Percentiles rank a stretch among this genome's conserved stretches.
These are phyloP conservation scores for Chiua virens DNA, from an alignment of 768 basidiomycete genomes.

Conservation along the genomic window DNA sequence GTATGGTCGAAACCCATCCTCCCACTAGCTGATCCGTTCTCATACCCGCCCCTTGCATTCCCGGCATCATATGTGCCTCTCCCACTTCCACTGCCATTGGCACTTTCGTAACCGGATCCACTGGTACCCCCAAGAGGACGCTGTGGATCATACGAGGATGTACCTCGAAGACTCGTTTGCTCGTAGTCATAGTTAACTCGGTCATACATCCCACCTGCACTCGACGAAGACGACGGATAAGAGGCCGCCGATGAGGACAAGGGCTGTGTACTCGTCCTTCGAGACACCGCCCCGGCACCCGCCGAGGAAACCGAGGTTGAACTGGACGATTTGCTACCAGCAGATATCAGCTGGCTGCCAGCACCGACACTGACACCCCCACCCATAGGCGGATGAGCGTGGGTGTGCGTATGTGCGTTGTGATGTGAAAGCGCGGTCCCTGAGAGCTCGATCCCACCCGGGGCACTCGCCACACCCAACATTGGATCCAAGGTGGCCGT, in stretches of 20 bases:
- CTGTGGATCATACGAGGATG: conserved; percentile 22
- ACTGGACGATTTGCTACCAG: conserved; percentile 12
- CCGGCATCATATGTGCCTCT: conserved; percentile 23
- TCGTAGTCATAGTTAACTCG: conserved; percentile 25
- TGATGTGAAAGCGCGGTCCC: conserved; percentile 9
- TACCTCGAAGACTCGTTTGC: conserved; percentile 9
- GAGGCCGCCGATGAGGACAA: conserved; percentile 15
- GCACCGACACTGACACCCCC: conserved; percentile 6
- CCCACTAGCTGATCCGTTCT: conserved; percentile 10
- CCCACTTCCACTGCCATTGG: conserved; percentile 7
- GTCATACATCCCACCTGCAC: conserved; percentile 19
- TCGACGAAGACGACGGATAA: conserved; percentile 18
- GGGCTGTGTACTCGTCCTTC: conserved; percentile 16
- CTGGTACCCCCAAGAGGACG: conserved; percentile 10
- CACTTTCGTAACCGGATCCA: conserved; percentile 16
- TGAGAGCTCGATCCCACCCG: conserved; percentile 33
- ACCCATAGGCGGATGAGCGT: conserved; percentile 13
- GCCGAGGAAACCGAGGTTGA: conserved; percentile 6
- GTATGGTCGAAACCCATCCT: conserved; percentile 24
- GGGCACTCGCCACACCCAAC: conserved; percentile 32
- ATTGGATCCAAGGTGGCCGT: conserved; percentile 30
- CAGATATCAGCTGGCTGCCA: conserved; percentile 21
- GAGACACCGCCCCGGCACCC: neutral
- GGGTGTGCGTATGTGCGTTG: conserved; percentile 3
- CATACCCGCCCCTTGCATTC: conserved; percentile 20